A percentile compares a stretch with the other conserved stretches of the same genome.
These are phyloP conservation scores for Coemansia guatemalensis DNA, from an alignment of 192 early-diverging fungal species.

Conservation along the genomic window DNA sequence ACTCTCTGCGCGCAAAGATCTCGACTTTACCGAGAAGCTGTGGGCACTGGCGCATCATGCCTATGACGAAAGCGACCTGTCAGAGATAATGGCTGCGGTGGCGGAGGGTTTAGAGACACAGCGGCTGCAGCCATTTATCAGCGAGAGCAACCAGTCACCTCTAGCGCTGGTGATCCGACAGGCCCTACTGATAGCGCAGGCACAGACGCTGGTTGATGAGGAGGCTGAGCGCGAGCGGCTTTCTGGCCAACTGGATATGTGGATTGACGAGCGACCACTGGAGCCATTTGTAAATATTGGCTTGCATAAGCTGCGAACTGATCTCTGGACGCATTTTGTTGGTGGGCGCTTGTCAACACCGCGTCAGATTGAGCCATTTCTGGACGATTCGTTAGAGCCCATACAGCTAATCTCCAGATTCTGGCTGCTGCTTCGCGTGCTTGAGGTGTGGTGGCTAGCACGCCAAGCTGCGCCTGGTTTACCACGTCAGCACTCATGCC, in stretches of 20 bases:
- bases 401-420: conserved; percentile 17
- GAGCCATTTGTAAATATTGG: conserved; percentile 49
- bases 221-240: conserved; percentile 32
- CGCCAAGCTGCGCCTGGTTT: conserved; percentile 38
- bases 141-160: conserved; percentile 27
- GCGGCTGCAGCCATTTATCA: conserved; percentile 46
- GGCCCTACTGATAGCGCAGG: conserved; percentile 29
- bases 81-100: conserved; percentile 39
- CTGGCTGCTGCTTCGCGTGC: conserved; percentile 30
- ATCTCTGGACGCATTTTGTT: conserved; percentile 46
- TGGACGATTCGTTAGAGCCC: conserved; percentile 28
- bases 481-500: conserved; percentile 33
- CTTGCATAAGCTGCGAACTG: conserved; percentile 38
- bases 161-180: conserved; percentile 35
- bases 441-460: conserved; percentile 44
- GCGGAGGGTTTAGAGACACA: conserved; percentile 48
- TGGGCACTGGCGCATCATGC: conserved; percentile 43
- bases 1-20: conserved; percentile 30
- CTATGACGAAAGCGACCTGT: conserved; percentile 35
- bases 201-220: conserved; percentile 24
- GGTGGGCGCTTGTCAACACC: conserved; percentile 36
- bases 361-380: conserved; percentile 31
- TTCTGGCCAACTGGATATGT: conserved; percentile 36
- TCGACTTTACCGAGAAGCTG: conserved; percentile 50
- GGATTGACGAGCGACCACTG: conserved; percentile 49